These are phyloP conservation scores for Ustilago curta DNA, from an alignment of 1,284 basidiomycete genomes.

Conservation along the genomic window DNA sequence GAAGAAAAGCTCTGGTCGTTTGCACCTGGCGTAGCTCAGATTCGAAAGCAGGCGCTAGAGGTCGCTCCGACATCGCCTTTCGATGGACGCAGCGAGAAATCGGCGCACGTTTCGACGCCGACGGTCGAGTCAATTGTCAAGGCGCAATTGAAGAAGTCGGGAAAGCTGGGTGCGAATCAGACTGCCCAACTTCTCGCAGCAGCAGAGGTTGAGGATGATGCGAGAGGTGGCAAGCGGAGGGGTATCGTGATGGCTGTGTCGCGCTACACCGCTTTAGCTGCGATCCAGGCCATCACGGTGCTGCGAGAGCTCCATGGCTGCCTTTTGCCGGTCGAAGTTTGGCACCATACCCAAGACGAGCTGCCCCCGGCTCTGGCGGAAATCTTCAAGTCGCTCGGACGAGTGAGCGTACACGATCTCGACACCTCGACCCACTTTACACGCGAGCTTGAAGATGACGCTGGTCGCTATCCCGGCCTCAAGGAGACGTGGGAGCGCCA, in stretches of 20 bases:
- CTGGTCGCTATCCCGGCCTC: constrained; percentile 29
- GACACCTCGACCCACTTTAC: constrained; percentile 27
- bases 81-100: constrained; percentile 1
- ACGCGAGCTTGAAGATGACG: constrained; percentile 41
- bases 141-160: constrained; percentile 17
- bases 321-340: constrained; percentile 38
- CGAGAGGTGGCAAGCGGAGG: constrained; percentile 23
- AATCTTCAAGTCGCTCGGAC: constrained; percentile 22
- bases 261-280: constrained; percentile 22
- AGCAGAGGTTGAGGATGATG: constrained; percentile 21
- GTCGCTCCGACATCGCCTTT: not conserved
- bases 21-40: constrained; percentile 30
- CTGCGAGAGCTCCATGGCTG: constrained; percentile 31
- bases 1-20: constrained; percentile 38
- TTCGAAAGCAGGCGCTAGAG: constrained; percentile 23
- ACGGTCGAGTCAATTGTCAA: constrained; percentile 23
- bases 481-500: constrained; percentile 36
- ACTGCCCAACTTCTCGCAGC: constrained; percentile 9
- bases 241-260: constrained; percentile 44
- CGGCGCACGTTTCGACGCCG: not conserved
- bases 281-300: constrained; percentile 33
- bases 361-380: constrained; percentile 21
- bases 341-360: constrained; percentile 36
- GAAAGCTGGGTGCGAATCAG: constrained; percentile 16
- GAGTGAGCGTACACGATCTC: constrained; percentile 25